Evolutionary conservation across 129 eudicot genomes (phyloP).

Genomic region (Ambrosia trifida): DNA sequence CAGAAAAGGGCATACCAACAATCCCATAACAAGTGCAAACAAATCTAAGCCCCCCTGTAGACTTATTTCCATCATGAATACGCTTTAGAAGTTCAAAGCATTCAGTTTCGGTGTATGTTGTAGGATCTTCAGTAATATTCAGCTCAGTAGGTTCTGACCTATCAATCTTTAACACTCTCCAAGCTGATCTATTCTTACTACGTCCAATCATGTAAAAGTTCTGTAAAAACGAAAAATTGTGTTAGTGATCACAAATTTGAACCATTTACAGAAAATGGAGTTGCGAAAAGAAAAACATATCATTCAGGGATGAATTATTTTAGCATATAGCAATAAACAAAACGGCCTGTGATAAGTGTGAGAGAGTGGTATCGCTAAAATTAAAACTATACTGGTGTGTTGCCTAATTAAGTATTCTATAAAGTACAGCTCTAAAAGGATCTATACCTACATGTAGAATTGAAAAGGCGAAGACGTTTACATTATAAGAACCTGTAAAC

Average conservation of each 20-base stretch:
- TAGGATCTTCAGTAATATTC: conserved; percentile 72
- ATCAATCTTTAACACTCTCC: conserved; percentile 86
- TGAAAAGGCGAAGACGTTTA: neutral
- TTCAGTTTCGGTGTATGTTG: conserved; percentile 62
- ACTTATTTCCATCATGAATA: conserved; percentile 77
- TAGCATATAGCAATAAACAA: neutral
- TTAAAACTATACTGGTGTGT: neutral
- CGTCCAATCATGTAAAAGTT: conserved; percentile 89
- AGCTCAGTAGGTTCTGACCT: conserved; percentile 79
- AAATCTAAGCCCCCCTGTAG: conserved; percentile 82
- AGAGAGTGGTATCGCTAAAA: neutral
- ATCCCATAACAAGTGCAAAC: conserved; percentile 87
- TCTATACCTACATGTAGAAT: conserved; percentile 2
- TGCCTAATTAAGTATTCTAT: neutral
- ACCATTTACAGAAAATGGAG: conserved; percentile 4
- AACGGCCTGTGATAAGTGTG: neutral
- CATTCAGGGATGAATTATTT: conserved; percentile 12
- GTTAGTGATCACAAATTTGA: conserved; percentile 1
- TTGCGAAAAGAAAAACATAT: neutral
- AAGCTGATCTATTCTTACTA: conserved; percentile 54
- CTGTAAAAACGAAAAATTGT: conserved; percentile 42
- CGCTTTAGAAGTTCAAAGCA: conserved; percentile 70
- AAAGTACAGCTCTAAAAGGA: neutral
- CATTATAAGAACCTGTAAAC: neutral
- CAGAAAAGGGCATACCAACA: conserved; percentile 61